Evolutionary conservation across 2,329 filamentous ascomycete species (phyloP).

Genomic region (Epichloe baconii): DNA sequence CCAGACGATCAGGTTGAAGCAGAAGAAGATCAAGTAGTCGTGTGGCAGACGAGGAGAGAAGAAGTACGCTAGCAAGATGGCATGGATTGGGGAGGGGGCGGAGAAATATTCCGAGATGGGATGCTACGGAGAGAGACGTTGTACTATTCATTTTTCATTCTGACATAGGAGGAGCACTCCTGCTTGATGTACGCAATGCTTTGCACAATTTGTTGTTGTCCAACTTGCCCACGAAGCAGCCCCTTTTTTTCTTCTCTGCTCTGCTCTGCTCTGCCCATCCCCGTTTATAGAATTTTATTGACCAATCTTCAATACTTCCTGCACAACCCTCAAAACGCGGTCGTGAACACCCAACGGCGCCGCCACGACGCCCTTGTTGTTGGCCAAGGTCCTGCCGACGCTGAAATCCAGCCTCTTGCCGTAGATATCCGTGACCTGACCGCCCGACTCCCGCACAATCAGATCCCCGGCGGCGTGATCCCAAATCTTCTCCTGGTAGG

Average conservation of each 20-base stretch:
- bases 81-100: too few relatives aligned
- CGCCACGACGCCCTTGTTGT: conserved; percentile 90
- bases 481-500: conserved; percentile 99
- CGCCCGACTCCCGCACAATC: conserved; percentile 88
- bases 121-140: not conserved
- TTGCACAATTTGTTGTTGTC: too few relatives aligned
- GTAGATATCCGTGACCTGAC: conserved; percentile 76
- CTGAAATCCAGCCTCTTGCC: conserved; percentile 80
- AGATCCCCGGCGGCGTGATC: conserved; percentile 93
- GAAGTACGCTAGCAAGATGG: too few relatives aligned
- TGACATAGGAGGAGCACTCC: too few relatives aligned
- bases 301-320: conserved; percentile 52
- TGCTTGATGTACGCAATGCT: too few relatives aligned
- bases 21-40: conserved; percentile 83
- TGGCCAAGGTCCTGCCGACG: conserved; percentile 68
- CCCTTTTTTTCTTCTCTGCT: not conserved
- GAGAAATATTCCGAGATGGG: too few relatives aligned
- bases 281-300: not conserved
- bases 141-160: too few relatives aligned
- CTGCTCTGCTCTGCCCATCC: not conserved
- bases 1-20: conserved; percentile 95
- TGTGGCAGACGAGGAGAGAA: not conserved
- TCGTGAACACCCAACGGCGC: conserved; percentile 65
- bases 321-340: conserved; percentile 68
- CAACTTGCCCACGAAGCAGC: too few relatives aligned